These are phyloP conservation scores for Pulveroboletus sp. DNA, from an alignment of 768 basidiomycete genomes.

Conservation along the genomic window DNA sequence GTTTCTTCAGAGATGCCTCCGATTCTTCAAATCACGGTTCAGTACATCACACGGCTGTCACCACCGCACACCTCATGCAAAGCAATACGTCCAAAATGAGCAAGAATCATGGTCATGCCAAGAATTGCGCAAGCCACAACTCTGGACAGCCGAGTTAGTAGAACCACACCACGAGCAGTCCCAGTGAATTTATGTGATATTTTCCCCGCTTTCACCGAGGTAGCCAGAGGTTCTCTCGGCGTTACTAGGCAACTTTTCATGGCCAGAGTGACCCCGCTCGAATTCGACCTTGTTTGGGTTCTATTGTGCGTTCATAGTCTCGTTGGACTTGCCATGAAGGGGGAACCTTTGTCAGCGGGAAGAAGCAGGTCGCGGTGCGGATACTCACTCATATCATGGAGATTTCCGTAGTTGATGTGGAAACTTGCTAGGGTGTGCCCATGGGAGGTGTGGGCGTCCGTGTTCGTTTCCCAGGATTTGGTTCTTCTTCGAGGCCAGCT, in stretches of 20 bases:
- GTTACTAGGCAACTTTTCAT: background rate
- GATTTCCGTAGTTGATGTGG: background rate
- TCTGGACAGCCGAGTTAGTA: no score
- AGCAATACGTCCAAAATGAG: no score
- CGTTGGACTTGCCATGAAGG: background rate
- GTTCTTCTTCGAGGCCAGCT: no score
- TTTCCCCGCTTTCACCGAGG: background rate
- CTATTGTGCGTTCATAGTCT: background rate
- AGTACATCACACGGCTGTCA: no score
- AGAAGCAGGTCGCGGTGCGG: background rate
- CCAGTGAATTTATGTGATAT: background rate
- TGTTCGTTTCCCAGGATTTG: no score
- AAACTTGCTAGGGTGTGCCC: background rate
- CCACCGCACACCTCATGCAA: no score
- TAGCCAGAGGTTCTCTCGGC: background rate
- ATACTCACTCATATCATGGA: background rate
- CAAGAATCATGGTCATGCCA: no score
- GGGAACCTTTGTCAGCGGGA: background rate
- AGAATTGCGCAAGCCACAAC: no score
- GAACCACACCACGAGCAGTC: background rate
- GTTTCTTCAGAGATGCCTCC: no score
- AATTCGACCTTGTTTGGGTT: background rate
- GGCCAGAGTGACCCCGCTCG: background rate
- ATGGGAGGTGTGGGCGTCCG: no score
- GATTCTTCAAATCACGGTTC: no score